Conservation (phyloP, 2,329 filamentous ascomycete species). For the Curvularia sp. region DNA sequence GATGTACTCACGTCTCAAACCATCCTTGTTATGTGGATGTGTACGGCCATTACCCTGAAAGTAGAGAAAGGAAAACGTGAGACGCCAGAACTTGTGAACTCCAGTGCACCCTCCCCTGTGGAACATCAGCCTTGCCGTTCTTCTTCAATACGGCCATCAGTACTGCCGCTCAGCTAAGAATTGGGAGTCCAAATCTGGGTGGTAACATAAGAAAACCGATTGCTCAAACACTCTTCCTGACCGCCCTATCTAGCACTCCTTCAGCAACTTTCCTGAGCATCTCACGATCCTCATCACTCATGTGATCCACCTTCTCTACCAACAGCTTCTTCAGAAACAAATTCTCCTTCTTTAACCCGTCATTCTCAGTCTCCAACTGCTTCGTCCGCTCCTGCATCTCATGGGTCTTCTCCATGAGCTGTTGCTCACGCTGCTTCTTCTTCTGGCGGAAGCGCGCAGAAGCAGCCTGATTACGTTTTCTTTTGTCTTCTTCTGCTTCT, state of each 20-base stretch:
- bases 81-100: not conserved
- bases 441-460: conserved; percentile 90
- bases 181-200: not conserved
- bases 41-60: not conserved
- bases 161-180: not conserved
- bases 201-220: not conserved
- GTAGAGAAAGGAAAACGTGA: not conserved
- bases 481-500: conserved; percentile 84
- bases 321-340: conserved; percentile 47
- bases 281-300: conserved; percentile 45
- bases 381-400: conserved; percentile 83
- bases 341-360: conserved; percentile 53
- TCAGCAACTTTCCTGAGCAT: conserved; percentile 39
- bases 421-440: conserved; percentile 94
- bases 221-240: conserved; percentile 2
- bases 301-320: conserved; percentile 52
- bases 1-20: not conserved
- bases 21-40: not conserved
- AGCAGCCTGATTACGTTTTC: conserved; percentile 85
- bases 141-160: not conserved
- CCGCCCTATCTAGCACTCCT: conserved; percentile 19
- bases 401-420: conserved; percentile 63
- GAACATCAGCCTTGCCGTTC: not conserved
- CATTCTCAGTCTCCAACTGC: conserved; percentile 65
- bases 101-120: not conserved